A percentile compares a stretch with the other conserved stretches of the same genome.
Evolutionary conservation across 2,329 filamentous ascomycete species (phyloP).

Genomic region (Cladosporium sp.): DNA sequence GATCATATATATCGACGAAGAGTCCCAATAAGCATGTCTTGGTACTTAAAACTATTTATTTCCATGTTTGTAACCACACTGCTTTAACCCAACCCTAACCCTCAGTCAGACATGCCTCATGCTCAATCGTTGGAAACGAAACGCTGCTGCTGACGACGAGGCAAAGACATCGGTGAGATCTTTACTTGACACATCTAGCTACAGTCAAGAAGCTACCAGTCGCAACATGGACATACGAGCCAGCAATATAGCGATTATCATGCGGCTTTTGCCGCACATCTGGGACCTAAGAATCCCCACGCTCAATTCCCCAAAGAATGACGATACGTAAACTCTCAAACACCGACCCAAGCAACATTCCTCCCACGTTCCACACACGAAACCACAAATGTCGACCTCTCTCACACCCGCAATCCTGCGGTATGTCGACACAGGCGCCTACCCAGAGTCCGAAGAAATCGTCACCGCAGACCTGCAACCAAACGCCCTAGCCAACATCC

Average conservation of each 20-base stretch:
- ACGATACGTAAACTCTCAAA: slow-evolving; percentile 3
- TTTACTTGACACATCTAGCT: neutral
- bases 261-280: neutral
- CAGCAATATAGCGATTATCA: neutral
- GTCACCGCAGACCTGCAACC: slow-evolving; percentile 54
- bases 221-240: neutral
- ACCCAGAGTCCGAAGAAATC: slow-evolving; percentile 58
- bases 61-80: neutral
- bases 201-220: too few species aligned
- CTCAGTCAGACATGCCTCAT: neutral
- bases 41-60: neutral
- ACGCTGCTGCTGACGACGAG: neutral
- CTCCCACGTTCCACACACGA: neutral
- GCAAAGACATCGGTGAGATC: neutral
- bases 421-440: slow-evolving; percentile 54
- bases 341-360: neutral
- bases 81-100: neutral
- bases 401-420: slow-evolving; percentile 63
- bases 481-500: slow-evolving; percentile 50
- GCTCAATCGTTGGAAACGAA: neutral
- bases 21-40: neutral
- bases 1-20: neutral
- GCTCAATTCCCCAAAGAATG: neutral
- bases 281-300: neutral
- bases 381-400: slow-evolving; percentile 8